Evolutionary conservation across 208 protist species (phyloP).

Genomic region (Acanthamoeba sp.): DNA sequence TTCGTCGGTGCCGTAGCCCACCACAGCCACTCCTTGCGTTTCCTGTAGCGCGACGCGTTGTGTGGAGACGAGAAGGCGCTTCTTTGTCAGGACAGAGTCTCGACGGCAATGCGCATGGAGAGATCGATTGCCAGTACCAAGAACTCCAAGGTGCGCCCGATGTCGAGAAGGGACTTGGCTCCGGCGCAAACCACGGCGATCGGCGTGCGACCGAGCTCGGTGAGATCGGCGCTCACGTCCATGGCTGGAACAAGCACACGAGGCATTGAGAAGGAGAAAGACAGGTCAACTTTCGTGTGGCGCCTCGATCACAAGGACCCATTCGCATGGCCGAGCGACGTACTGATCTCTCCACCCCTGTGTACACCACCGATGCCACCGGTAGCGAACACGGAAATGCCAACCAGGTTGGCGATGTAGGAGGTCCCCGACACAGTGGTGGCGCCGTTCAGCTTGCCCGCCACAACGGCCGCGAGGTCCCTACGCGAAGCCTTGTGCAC

Average conservation of each 20-base stretch:
- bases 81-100: no score
- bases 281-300: no score
- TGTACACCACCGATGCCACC: constrained; percentile 95
- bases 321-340: not conserved
- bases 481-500: constrained; percentile 89
- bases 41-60: constrained; percentile 68
- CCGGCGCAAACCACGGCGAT: constrained; percentile 93
- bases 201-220: constrained; percentile 89
- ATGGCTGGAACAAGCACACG: constrained; percentile 74
- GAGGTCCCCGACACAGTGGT: constrained; percentile 94
- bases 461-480: constrained; percentile 89
- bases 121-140: constrained; percentile 91
- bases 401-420: constrained; percentile 85
- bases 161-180: constrained; percentile 94
- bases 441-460: constrained; percentile 83
- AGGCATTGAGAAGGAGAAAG: not conserved
- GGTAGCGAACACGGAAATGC: constrained; percentile 92
- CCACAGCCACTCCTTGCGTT: constrained; percentile 88
- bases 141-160: constrained; percentile 92
- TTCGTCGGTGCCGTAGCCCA: constrained; percentile 81
- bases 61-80: no score
- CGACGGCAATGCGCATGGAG: constrained; percentile 8
- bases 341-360: constrained; percentile 85
- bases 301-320: no score
- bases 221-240: constrained; percentile 93